Percentiles rank a stretch among this genome's conserved stretches.
Evolutionary conservation across 2,329 filamentous ascomycete species (phyloP).

Genomic region (Pestalotiopsis fici): DNA sequence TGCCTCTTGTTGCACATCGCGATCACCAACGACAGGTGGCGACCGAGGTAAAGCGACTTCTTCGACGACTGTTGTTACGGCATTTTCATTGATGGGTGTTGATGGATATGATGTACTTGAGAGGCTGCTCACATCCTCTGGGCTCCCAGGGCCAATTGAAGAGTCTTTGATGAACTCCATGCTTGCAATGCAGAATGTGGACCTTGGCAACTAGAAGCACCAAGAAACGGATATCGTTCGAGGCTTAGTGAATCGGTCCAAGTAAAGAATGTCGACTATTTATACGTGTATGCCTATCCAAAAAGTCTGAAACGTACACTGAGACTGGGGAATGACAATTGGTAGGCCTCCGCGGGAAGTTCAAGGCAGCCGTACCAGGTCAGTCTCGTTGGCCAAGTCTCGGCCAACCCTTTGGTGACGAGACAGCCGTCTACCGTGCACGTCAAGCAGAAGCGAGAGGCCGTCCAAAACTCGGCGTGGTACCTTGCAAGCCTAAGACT

Average conservation of each 20-base stretch:
- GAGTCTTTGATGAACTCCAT: neutral
- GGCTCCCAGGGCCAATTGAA: neutral
- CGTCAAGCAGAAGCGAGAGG: no score
- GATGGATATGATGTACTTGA: neutral
- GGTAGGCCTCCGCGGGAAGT: neutral
- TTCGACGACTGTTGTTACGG: neutral
- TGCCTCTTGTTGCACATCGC: conserved; percentile 15
- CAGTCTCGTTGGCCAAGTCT: neutral
- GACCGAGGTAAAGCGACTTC: neutral
- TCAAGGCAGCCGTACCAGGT: neutral
- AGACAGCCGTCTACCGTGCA: neutral
- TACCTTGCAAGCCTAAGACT: no score
- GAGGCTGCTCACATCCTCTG: neutral
- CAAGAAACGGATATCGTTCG: no score
- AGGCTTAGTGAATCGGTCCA: neutral
- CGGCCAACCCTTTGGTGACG: neutral
- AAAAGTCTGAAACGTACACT: neutral
- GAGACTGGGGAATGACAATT: neutral
- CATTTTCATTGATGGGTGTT: neutral
- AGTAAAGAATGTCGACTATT: neutral
- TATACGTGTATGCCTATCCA: neutral
- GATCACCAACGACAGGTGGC: neutral
- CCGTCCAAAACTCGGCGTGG: no score
- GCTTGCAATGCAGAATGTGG: neutral
- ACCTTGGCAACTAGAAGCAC: no score